Evolutionary conservation across 2,329 filamentous ascomycete species (phyloP), one percentile per base, ranked within the genome.

Genomic region (Nigrospora osmanthi): DNA sequence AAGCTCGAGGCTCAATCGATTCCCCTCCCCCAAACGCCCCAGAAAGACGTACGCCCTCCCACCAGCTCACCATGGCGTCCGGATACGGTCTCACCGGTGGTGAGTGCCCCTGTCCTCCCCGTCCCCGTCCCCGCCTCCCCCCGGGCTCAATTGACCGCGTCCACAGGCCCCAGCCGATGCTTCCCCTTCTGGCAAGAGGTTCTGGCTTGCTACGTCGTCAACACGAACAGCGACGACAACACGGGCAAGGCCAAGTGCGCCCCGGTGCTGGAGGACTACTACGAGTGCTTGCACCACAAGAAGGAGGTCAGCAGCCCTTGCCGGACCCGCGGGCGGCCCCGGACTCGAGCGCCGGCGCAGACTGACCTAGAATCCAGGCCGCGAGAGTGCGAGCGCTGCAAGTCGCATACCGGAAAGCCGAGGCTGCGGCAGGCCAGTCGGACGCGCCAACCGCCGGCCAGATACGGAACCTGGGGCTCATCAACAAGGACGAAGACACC

Each of bases 151-250:
- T 55, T 46, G 43, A 46, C 42, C 38, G 35, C 44, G 1, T 28
- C 23, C 40, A 48, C 56, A 82, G 78, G 78, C 59, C 75, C 78
- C 51, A 73, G 72, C 57, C 87, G 91, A 69, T 98, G 93, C 82
- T 97, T 95, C 75, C 88, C 90, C 64, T 98, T 96, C 81, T 98
- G 93, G 93, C 93, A 98, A 73, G 93, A 98, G 71, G 83, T 97
- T 54, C 86, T 98, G 65, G 89, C 89, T 60, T 98, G 93, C 81
- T 98, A 98, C 68, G 89, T 96, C 49, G 83, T 95, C 63, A 97
- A 97, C 73, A 89, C 89, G 45, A 79, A 77, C 53, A 73, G 85
- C 53, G 86, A 91, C 45, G 85, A 90, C 61, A 75, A 81, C 55
- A 80, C 81, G 14, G 88, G 88, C 56, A 93, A 90, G 73, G 85